Conservation (phyloP, 768 basidiomycete species). For the Rhizopogon vinicolor region DNA sequence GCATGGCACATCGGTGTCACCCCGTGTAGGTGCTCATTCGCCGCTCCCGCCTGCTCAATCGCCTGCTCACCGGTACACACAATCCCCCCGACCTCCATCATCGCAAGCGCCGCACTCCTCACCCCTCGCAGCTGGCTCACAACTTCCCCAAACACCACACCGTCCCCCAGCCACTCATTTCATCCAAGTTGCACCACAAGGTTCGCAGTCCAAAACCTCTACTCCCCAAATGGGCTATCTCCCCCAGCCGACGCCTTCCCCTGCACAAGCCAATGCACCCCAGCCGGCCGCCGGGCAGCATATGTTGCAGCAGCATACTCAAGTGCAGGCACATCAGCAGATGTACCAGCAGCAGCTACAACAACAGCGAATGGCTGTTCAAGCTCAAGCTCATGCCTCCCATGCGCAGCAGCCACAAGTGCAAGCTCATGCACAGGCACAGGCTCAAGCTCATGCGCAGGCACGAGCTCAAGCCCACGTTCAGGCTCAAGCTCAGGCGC, state of each 20-base stretch:
- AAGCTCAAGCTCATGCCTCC: background rate
- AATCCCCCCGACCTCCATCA: conserved; percentile 29
- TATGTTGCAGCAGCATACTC: conserved; percentile 16
- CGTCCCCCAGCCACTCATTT: conserved; percentile 24
- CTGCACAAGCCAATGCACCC: conserved; percentile 14
- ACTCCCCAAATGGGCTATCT: conserved; percentile 25
- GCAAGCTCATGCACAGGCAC: conserved; percentile 3
- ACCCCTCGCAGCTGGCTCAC: conserved; percentile 23
- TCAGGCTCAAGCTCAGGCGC: conserved; percentile 38
- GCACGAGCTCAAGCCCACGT: conserved; percentile 31
- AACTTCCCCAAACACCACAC: conserved; percentile 20
- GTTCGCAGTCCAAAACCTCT: conserved; percentile 21
- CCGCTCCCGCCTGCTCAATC: conserved; percentile 19
- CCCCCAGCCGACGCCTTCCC: conserved; percentile 12
- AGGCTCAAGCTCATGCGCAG: conserved; percentile 15
- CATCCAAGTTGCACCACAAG: conserved; percentile 18
- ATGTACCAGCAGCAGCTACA: conserved; percentile 10
- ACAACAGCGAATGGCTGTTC: conserved; percentile 4
- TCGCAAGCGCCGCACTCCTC: conserved; percentile 27
- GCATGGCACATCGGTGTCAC: conserved; percentile 18
- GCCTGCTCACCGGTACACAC: conserved; percentile 30
- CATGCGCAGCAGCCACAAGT: conserved; percentile 4
- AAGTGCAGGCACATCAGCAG: conserved; percentile 13
- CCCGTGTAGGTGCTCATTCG: conserved; percentile 23
- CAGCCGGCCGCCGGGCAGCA: conserved; percentile 5